phyloP scores from a whole-genome alignment of 306 rosid genomes.

The Trifolium subterraneum region DNA sequence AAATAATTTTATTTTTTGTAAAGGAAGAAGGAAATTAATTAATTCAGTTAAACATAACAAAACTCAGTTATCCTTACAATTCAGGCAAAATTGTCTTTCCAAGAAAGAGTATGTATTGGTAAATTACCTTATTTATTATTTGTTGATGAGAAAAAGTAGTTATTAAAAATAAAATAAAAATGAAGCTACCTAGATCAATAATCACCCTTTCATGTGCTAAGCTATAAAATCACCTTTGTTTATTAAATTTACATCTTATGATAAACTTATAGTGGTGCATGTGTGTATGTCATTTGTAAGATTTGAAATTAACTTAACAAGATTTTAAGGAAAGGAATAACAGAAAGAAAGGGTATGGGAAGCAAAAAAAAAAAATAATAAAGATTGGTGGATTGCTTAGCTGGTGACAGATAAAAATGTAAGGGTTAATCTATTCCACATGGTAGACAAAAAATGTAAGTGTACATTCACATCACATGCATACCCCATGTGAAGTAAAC shows the following conservation, averaged over 20 bases:
- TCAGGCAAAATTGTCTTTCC: no score
- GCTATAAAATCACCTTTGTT: not conserved
- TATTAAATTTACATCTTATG: slow-evolving; percentile 6
- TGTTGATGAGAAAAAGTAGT: no score
- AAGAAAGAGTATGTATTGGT: no score
- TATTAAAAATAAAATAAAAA: no score
- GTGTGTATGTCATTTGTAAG: slow-evolving; percentile 9
- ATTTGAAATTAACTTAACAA: slow-evolving; percentile 29
- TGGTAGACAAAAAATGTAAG: slow-evolving; percentile 82
- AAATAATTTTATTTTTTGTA: no score
- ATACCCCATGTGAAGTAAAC: slow-evolving; percentile 75
- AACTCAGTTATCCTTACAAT: no score
- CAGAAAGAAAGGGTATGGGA: not conserved
- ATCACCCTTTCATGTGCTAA: slow-evolving; percentile 25
- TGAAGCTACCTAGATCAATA: slow-evolving; percentile 20
- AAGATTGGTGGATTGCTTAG: slow-evolving; percentile 78
- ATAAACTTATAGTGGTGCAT: not conserved
- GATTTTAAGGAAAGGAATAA: slow-evolving; percentile 31
- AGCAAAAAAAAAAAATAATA: slow-evolving; percentile 21
- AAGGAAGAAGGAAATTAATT: no score
- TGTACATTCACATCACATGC: slow-evolving; percentile 88
- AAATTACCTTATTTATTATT: no score
- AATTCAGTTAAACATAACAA: no score
- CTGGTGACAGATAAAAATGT: slow-evolving; percentile 86
- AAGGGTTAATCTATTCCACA: slow-evolving; percentile 86